Base-by-base conservation (phyloP, 2,329 filamentous ascomycete species). In the Fusarium guadeloupense region DNA sequence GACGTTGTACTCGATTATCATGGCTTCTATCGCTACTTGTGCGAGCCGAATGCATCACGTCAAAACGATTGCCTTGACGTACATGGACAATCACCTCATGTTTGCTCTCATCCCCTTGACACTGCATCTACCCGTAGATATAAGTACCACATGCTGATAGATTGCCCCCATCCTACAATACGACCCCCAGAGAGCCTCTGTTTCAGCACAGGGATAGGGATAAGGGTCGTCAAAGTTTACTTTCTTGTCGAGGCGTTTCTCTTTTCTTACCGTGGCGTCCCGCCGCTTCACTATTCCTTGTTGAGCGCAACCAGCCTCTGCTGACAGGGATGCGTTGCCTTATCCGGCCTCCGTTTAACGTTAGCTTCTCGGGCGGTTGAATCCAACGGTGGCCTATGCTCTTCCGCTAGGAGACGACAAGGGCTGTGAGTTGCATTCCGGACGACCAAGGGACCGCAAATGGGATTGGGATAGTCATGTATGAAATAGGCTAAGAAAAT, bases 121-220 rank as follows among this genome's bases (percentile, higher is more conserved):
- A 51, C 44, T 55, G 56, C 53, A 47, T 49, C 23, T 19, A n/a
- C n/a, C n/a, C n/a, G n/a, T n/a, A 63, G 46, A 61, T 61, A 48
- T 59, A 51, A 54, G 48, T 51, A 60, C 55, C 54, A 40, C 26
- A 46, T 41, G 42, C 53, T 25, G 49, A 59, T 60, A 44, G 46
- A 50, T 40, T 31, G 49, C 26, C 13, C 40, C 53, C 49, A 65
- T 62, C 49, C 46, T 44, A 47, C 50, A 19, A 59, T 62, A 48
- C 46, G 20, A 57, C 45, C 58, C 65, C 63, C 52, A 46, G 62
- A 64, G 61, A 63, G 61, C 67, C 63, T 69, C 64, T 65, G 64
- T 69, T 69, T 69, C 67, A 69, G 64, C 54, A 59, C 67, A 66
- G 40, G 64, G 66, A 60, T 66, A 23, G 49, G 48, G 49, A 51